These are phyloP conservation scores for Thelonectria rubi DNA, from an alignment of 2,329 filamentous ascomycete genomes.

Conservation along the genomic window DNA sequence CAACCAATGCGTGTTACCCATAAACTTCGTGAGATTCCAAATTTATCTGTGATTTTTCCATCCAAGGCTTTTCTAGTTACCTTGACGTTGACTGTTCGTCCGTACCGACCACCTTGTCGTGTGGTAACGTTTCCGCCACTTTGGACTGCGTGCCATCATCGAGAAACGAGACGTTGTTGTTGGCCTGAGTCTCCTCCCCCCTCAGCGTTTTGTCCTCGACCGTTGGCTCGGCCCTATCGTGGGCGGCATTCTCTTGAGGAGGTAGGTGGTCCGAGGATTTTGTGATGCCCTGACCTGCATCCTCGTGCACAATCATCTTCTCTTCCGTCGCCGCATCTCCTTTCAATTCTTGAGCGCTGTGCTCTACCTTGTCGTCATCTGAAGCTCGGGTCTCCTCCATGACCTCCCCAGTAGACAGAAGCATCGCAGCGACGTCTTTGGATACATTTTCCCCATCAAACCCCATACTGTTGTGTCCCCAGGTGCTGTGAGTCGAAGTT, in stretches of 20 bases:
- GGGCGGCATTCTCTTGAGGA: neutral
- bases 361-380: neutral
- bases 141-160: neutral
- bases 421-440: neutral
- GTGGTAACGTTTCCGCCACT: neutral
- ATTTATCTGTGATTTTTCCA: neutral
- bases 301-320: neutral
- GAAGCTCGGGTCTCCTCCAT: neutral
- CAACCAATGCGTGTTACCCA: conserved; percentile 4
- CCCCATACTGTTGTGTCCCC: neutral
- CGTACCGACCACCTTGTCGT: no score
- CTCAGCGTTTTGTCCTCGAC: neutral
- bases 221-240: neutral
- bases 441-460: neutral
- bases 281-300: neutral
- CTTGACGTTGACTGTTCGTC: neutral
- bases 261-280: neutral
- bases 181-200: conserved; percentile 6
- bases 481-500: neutral
- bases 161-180: neutral
- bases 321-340: neutral
- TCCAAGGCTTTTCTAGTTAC: neutral
- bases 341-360: neutral
- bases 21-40: conserved; percentile 6
- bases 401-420: neutral